These are phyloP conservation scores for Ambrosia trifida DNA, from an alignment of 129 eudicot species.

Conservation along the genomic window DNA sequence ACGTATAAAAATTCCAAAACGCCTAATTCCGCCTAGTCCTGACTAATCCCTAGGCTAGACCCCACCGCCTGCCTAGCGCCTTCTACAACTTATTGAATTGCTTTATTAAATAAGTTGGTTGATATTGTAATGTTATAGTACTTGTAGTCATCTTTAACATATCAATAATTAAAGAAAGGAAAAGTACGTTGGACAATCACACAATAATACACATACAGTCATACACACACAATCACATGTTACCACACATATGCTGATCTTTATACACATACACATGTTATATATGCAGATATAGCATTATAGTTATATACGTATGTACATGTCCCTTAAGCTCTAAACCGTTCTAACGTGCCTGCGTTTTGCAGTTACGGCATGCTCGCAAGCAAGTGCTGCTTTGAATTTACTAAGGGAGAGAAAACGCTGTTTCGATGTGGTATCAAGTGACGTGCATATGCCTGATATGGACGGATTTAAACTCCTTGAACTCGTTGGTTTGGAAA, in stretches of 20 bases:
- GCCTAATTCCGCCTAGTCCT: too few relatives aligned
- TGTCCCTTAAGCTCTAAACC: not conserved
- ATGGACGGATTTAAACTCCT: conserved; percentile 84
- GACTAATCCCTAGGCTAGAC: too few relatives aligned
- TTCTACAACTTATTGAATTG: not conserved
- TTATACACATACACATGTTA: not conserved
- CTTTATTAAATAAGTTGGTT: not conserved
- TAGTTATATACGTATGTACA: not conserved
- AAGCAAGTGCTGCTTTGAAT: conserved; percentile 64
- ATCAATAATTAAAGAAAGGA: not conserved
- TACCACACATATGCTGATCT: not conserved
- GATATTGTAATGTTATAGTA: not conserved
- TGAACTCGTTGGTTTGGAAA: conserved; percentile 73
- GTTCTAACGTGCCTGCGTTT: conserved; percentile 17
- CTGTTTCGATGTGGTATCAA: conserved; percentile 62
- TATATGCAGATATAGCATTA: not conserved
- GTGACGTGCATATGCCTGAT: conserved; percentile 86
- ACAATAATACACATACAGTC: not conserved
- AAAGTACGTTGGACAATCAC: too few relatives aligned
- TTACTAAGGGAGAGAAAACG: conserved; percentile 62
- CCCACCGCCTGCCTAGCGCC: too few relatives aligned
- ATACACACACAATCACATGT: too few relatives aligned
- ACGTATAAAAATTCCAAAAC: too few relatives aligned
- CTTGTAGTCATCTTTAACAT: not conserved
- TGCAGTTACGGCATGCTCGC: conserved; percentile 68